phyloP scores from a whole-genome alignment of 441 rosid species.

The Gossypium davidsonii region DNA sequence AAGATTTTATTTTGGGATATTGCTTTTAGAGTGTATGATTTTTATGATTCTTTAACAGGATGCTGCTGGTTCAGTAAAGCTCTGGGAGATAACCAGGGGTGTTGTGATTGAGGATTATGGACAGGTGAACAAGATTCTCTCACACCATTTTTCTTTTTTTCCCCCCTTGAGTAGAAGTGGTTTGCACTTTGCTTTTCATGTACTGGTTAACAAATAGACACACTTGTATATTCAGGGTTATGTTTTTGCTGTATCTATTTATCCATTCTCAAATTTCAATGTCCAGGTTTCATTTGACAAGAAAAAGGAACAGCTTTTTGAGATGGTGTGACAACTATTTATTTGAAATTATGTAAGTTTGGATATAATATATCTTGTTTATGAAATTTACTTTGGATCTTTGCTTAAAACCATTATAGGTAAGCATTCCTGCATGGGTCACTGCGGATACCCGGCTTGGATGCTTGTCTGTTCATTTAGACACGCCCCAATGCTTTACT shows the following conservation, averaged over 20 bases:
- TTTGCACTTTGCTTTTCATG: neutral
- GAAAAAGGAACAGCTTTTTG: constrained; percentile 81
- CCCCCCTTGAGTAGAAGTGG: neutral
- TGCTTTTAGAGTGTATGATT: constrained; percentile 7
- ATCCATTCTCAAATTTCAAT: constrained; percentile 16
- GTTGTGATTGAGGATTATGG: constrained; percentile 85
- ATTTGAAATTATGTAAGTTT: neutral
- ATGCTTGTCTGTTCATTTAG: constrained; percentile 92
- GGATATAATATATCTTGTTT: neutral
- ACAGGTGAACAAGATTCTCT: constrained; percentile 43
- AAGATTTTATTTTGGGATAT: constrained; percentile 8
- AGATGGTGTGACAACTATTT: constrained; percentile 56
- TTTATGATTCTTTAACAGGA: constrained; percentile 46
- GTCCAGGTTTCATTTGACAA: constrained; percentile 82
- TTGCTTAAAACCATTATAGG: constrained; percentile 39
- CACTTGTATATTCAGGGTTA: neutral
- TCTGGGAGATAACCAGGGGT: constrained; percentile 93
- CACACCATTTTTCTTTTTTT: neutral
- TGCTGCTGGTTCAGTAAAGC: constrained; percentile 83
- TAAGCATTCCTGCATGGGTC: constrained; percentile 98
- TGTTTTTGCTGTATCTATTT: neutral
- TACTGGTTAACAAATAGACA: neutral
- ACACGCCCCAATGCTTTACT: constrained; percentile 96
- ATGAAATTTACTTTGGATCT: constrained; percentile 17
- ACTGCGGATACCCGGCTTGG: constrained; percentile 96